These are phyloP conservation scores for Fusarium ambrosium DNA, from an alignment of 2,329 filamentous ascomycete species.

Conservation along the genomic window DNA sequence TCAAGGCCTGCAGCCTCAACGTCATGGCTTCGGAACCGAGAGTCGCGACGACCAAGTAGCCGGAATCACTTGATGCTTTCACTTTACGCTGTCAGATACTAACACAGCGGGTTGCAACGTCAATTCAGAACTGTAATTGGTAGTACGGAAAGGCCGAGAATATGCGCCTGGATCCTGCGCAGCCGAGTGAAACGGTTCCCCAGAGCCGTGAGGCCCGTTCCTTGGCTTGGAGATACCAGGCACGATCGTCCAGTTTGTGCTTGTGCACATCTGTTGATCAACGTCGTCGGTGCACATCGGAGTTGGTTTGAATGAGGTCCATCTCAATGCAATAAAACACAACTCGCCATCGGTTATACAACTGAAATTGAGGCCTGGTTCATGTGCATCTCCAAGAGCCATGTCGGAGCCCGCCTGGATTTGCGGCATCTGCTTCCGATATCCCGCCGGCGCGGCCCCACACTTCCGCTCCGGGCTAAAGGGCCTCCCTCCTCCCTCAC, in stretches of 20 bases:
- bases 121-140: conserved; percentile 36
- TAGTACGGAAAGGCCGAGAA: conserved; percentile 25
- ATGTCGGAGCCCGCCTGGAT: conserved; percentile 10
- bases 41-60: conserved; percentile 26
- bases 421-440: conserved; percentile 3
- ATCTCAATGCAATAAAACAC: too few species aligned
- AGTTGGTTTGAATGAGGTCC: neutral
- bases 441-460: conserved; percentile 31
- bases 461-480: conserved; percentile 23
- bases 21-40: conserved; percentile 28
- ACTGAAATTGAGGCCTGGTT: neutral
- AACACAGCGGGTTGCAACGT: conserved; percentile 19
- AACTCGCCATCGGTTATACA: neutral
- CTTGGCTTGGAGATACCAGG: neutral
- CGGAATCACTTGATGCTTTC: conserved; percentile 37
- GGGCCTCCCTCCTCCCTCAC: conserved; percentile 5
- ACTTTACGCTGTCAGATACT: neutral
- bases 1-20: conserved; percentile 27
- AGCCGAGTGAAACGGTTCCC: neutral
- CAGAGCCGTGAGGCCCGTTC: neutral
- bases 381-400: neutral
- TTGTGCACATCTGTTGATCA: neutral
- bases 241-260: neutral
- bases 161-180: conserved; percentile 20
- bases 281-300: neutral